Evolutionary conservation across 2,329 filamentous ascomycete genomes (phyloP), one percentile per base, ranked within the genome.

Genomic region (Aspergillus latus): DNA sequence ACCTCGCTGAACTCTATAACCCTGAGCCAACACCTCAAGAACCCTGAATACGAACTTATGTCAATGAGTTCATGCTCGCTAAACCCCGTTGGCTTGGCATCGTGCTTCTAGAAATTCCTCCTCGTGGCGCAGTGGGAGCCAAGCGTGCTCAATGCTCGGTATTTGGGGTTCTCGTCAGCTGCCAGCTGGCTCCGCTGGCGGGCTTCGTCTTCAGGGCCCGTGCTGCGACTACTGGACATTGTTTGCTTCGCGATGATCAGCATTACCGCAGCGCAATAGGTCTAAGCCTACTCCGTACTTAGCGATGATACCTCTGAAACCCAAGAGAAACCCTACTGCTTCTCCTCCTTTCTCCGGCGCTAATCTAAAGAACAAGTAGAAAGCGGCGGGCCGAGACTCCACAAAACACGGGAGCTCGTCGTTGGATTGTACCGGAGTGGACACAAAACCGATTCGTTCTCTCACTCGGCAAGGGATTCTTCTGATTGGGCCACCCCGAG

Each of bases 1-100:
- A 87, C 67, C 68, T 87, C 47, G 80, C 83, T 43, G 85, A 88
- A 68, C 79, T 88, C 51, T 84, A 82, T 62, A 78, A 79, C 56
- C 78, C 80, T 50, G 76, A 74, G 8, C 69, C 75, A 21, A 69
- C 68, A 42, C 54, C 66, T 36, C 53, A 56, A 47, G 58, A 59
- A 16, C 45, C 57, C n/a, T 54, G 62, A 13, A 45, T 49, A 43
- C 29, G 28, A 47, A 54, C 21, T 5, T 26, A 49, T 32, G 9
- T 8, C 28, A 53, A 36, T 15, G 36, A 34, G 16, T 15, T 6
- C n/a, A 28, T 40, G 15, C 28, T 54, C 28, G 44, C 13, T 37
- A 45, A 52, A 29, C 30, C n/a, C 29, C 21, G 16, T 29, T 9
- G 16, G 28, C 43, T 32, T 42, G 43, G 51, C 43, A n/a, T 37